Conservation (phyloP, 768 basidiomycete genomes). For the Boletus barrowsii region DNA sequence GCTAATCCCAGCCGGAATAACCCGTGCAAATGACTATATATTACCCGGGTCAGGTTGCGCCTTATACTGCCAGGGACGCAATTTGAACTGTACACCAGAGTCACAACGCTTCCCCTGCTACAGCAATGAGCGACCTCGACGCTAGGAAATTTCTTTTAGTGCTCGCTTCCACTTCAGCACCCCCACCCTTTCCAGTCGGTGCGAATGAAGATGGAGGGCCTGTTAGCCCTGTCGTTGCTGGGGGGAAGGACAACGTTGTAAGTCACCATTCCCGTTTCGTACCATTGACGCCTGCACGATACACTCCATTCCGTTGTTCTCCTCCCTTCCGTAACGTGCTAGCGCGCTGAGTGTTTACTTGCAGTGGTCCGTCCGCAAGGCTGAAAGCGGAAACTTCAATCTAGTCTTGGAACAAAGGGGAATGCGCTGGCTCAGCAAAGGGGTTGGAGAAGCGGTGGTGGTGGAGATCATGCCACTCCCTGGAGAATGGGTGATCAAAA, state of each 20-base stretch:
- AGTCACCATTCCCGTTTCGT: not conserved
- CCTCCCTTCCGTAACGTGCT: not conserved
- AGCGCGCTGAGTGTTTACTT: not conserved
- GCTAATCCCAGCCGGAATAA: not conserved
- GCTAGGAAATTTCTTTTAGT: not conserved
- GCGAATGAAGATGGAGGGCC: not conserved
- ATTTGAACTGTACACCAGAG: not conserved
- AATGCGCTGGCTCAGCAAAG: not conserved
- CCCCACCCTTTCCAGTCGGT: not conserved
- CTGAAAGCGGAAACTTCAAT: not conserved
- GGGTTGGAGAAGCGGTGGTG: rapidly evolving
- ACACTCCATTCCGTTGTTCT: not conserved
- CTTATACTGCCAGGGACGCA: not conserved
- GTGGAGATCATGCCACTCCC: not conserved
- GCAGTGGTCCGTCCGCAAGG: not conserved
- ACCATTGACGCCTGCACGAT: not conserved
- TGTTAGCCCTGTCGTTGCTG: not conserved
- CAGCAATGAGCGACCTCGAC: not conserved
- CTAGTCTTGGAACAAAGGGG: not conserved
- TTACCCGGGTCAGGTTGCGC: not conserved
- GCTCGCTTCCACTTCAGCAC: not conserved
- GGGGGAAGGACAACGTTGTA: not conserved
- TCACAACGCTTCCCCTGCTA: not conserved
- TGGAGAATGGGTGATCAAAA: not conserved
- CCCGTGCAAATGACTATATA: not conserved